These are phyloP conservation scores for Sporothrix humicola DNA, from an alignment of 2,329 filamentous ascomycete species.

Conservation along the genomic window DNA sequence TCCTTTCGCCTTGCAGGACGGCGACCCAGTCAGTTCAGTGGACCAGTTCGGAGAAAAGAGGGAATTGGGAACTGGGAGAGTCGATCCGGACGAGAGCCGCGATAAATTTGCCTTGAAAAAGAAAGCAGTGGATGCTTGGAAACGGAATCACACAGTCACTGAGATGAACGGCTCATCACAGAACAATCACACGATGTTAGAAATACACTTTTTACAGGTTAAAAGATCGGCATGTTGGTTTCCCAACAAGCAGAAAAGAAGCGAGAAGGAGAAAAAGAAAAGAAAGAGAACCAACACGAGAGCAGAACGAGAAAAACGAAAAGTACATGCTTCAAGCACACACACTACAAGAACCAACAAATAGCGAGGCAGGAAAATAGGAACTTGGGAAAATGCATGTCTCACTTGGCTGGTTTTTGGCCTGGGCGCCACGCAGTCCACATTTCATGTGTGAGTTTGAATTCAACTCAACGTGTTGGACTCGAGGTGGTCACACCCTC, in stretches of 20 bases:
- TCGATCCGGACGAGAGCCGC: not conserved
- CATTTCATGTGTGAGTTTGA: not conserved
- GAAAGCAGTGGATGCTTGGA: not conserved
- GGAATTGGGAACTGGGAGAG: not conserved
- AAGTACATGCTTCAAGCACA: not conserved
- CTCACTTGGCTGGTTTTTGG: not conserved
- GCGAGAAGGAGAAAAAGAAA: not conserved
- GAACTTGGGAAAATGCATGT: not conserved
- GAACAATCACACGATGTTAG: not conserved
- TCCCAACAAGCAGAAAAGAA: conserved; percentile 18
- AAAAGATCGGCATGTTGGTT: not conserved
- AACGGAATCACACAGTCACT: not conserved
- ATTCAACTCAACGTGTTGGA: not conserved
- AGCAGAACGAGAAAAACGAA: too few relatives aligned
- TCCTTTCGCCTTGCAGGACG: not conserved
- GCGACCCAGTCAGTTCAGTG: not conserved
- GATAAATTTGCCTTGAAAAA: not conserved
- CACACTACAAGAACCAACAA: not conserved
- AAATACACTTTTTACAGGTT: not conserved
- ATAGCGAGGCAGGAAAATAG: not conserved
- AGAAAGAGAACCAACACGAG: not conserved
- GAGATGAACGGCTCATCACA: not conserved
- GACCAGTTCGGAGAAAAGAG: not conserved
- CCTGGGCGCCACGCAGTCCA: not conserved
- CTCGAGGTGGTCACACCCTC: not conserved